Conservation (phyloP, 2,329 filamentous ascomycete species). For the Fusarium duplospermum region DNA sequence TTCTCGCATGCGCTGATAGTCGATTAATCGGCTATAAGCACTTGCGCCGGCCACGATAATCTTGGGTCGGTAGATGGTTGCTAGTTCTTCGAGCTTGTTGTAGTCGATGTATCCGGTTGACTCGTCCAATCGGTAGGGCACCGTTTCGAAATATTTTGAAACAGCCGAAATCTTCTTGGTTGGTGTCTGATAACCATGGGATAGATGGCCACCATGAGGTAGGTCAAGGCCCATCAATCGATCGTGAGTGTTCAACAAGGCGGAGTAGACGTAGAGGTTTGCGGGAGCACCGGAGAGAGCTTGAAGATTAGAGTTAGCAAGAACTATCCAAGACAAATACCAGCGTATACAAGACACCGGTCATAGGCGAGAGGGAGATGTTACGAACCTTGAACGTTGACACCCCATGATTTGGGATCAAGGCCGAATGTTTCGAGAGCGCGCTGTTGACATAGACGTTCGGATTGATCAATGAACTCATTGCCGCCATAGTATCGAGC, state of each 20-base stretch:
- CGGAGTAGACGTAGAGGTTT: constrained; percentile 95
- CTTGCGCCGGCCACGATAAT: constrained; percentile 94
- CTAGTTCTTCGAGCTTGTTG: constrained; percentile 87
- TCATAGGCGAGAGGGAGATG: background rate
- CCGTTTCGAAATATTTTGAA: constrained; percentile 98
- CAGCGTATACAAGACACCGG: background rate
- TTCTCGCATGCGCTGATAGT: constrained; percentile 91
- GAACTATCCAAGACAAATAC: background rate
- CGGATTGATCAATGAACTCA: constrained; percentile 92
- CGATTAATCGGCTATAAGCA: constrained; percentile 94
- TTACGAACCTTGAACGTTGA: constrained; percentile 89
- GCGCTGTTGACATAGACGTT: constrained; percentile 89
- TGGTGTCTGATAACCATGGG: constrained; percentile 96
- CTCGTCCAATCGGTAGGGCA: constrained; percentile 93
- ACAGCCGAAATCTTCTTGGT: constrained; percentile 96
- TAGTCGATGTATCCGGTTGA: constrained; percentile 96
- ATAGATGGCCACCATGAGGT: constrained; percentile 94
- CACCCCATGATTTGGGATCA: constrained; percentile 89
- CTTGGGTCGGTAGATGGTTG: constrained; percentile 92
- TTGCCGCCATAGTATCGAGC: constrained; percentile 97
- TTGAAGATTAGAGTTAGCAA: constrained; percentile 49
- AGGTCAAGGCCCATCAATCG: constrained; percentile 97
- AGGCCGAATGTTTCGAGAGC: constrained; percentile 89
- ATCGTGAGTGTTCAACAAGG: constrained; percentile 91
- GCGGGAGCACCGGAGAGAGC: constrained; percentile 80